Evolutionary conservation across 257 asterid genomes (phyloP).

Genomic region (Mentha longifolia): DNA sequence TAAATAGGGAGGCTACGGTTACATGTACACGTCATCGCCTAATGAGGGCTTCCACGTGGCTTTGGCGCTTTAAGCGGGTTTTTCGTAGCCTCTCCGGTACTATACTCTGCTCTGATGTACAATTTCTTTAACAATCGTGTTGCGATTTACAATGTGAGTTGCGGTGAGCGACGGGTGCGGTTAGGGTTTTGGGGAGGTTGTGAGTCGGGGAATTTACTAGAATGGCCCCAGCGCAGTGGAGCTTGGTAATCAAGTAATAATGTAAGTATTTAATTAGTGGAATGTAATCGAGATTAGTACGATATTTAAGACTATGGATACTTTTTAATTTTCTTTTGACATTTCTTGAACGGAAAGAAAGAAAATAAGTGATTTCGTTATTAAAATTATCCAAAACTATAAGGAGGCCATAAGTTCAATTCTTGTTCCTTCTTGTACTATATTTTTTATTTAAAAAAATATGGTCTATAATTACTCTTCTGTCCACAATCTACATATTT

Average conservation of each 20-base stretch:
- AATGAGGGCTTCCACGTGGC: constrained; percentile 59
- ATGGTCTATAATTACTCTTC: too few species aligned
- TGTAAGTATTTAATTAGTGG: constrained; percentile 17
- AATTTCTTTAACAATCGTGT: not conserved
- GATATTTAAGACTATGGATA: not conserved
- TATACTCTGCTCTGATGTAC: constrained; percentile 25
- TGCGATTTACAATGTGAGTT: not conserved
- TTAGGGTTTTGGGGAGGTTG: constrained; percentile 34
- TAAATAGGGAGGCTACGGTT: constrained; percentile 71
- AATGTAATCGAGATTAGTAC: constrained; percentile 19
- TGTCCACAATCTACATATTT: too few species aligned
- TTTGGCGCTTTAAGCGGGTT: constrained; percentile 35
- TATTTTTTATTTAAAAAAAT: too few species aligned
- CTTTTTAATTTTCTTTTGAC: not conserved
- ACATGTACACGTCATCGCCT: constrained; percentile 57
- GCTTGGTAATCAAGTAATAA: constrained; percentile 10
- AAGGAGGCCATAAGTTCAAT: too few species aligned
- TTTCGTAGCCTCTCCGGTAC: constrained; percentile 24
- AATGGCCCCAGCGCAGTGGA: constrained; percentile 28
- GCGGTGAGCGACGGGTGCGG: constrained; percentile 36
- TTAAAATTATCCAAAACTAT: too few species aligned
- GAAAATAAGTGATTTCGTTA: too few species aligned
- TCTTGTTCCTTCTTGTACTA: too few species aligned
- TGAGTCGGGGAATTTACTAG: constrained; percentile 17
- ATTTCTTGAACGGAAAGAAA: constrained; percentile 25